Conservation (phyloP, 2,329 filamentous ascomycete genomes). For the Dothideomycetes sp. region DNA sequence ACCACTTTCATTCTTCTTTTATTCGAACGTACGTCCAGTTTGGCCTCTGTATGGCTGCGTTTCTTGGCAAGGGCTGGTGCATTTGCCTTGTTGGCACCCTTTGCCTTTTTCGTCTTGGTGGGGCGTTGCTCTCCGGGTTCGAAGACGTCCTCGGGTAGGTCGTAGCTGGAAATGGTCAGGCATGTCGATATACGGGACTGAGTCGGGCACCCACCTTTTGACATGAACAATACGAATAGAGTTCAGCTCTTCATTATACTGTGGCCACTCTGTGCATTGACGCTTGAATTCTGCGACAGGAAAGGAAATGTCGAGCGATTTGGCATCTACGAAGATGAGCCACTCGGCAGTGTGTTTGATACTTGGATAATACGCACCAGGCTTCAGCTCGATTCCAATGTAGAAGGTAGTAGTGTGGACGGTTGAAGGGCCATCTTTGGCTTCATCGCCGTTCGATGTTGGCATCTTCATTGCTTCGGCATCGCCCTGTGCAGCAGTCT, state of each 20-base stretch:
- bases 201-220: constrained; percentile 56
- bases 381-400: constrained; percentile 71
- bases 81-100: constrained; percentile 14
- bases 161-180: constrained; percentile 49
- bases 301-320: constrained; percentile 65
- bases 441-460: constrained; percentile 20
- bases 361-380: constrained; percentile 45
- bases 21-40: constrained; percentile 32
- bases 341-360: constrained; percentile 10
- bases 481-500: constrained; percentile 35
- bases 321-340: constrained; percentile 43
- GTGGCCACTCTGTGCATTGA: constrained; percentile 65
- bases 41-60: constrained; percentile 32
- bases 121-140: constrained; percentile 55
- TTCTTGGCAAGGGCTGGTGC: constrained; percentile 23
- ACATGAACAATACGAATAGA: constrained; percentile 74
- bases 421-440: constrained; percentile 33
- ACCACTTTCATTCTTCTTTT: neutral
- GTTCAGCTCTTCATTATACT: constrained; percentile 64
- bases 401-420: constrained; percentile 91
- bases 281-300: constrained; percentile 80
- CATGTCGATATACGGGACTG: neutral
- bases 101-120: constrained; percentile 29
- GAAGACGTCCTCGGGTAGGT: constrained; percentile 86
- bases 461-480: constrained; percentile 27